Evolutionary conservation across 768 basidiomycete genomes (phyloP).

Genomic region (Pleurotus tuber-regium): DNA sequence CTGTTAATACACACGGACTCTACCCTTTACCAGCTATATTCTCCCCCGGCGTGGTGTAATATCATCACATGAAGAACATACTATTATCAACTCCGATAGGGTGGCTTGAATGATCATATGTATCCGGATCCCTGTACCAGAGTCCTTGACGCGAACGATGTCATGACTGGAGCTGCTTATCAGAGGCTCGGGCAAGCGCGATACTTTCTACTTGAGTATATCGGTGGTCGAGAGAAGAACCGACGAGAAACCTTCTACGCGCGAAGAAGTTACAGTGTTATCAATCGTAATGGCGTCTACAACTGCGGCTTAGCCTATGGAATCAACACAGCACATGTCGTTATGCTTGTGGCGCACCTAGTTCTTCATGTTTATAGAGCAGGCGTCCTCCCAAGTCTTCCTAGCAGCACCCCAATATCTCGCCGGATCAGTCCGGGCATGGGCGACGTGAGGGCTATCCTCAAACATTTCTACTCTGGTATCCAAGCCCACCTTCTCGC

Average conservation of each 20-base stretch:
- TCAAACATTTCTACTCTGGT: constrained; percentile 36
- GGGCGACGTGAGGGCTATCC: constrained; percentile 42
- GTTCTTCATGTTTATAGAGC: not conserved
- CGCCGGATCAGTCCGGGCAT: constrained; percentile 40
- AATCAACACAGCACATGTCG: not conserved
- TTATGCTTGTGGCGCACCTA: no score
- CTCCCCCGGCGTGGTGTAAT: no score
- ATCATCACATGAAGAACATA: no score
- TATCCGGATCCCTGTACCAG: no score
- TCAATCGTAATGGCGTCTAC: not conserved
- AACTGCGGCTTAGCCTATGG: not conserved
- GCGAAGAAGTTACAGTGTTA: not conserved
- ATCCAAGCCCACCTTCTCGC: constrained; percentile 28
- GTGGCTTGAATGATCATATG: no score
- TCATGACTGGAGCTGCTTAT: no score
- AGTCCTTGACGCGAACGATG: no score
- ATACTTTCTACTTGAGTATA: no score
- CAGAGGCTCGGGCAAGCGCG: no score
- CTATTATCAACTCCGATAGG: no score
- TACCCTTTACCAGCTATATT: no score
- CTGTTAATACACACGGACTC: no score
- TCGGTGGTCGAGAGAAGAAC: not conserved
- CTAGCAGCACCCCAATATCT: constrained; percentile 42
- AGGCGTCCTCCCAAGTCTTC: constrained; percentile 34
- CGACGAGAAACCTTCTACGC: not conserved